Evolutionary conservation across 768 basidiomycete species (phyloP).

Genomic region (Suillus fuscotomentosus): DNA sequence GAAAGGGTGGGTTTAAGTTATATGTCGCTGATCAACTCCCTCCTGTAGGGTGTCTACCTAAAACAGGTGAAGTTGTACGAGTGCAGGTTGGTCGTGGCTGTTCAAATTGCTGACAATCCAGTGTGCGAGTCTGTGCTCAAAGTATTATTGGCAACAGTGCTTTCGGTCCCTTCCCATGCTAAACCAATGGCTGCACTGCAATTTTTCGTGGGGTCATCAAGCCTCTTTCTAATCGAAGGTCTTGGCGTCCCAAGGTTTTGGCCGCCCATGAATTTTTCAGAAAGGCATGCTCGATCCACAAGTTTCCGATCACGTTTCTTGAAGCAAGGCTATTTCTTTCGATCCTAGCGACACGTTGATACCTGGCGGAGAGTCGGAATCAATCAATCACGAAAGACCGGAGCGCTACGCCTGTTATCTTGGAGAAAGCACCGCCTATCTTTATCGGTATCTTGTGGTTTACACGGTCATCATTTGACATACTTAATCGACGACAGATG

Average conservation of each 20-base stretch:
- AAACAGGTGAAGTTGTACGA: neutral
- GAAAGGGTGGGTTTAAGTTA: neutral
- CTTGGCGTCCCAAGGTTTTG: neutral
- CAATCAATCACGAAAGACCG: neutral
- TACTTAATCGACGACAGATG: neutral
- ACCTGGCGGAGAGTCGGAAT: neutral
- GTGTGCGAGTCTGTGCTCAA: too few relatives aligned
- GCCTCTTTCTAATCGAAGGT: neutral
- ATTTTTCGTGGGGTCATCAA: neutral
- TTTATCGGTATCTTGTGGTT: neutral
- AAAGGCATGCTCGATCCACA: neutral
- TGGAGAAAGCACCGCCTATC: neutral
- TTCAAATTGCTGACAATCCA: too few relatives aligned
- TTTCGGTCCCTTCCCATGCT: neutral
- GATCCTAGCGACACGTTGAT: neutral
- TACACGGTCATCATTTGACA: neutral
- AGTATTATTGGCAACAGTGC: neutral
- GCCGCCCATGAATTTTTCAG: neutral
- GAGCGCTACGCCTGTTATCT: neutral
- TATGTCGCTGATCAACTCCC: neutral
- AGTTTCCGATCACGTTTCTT: neutral
- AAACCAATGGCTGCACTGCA: neutral
- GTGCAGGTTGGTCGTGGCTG: too few relatives aligned
- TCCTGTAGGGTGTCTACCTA: neutral
- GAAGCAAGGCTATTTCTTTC: neutral